These are phyloP conservation scores for Lactuca sativa DNA, from an alignment of 129 eudicot genomes.

Conservation along the genomic window DNA sequence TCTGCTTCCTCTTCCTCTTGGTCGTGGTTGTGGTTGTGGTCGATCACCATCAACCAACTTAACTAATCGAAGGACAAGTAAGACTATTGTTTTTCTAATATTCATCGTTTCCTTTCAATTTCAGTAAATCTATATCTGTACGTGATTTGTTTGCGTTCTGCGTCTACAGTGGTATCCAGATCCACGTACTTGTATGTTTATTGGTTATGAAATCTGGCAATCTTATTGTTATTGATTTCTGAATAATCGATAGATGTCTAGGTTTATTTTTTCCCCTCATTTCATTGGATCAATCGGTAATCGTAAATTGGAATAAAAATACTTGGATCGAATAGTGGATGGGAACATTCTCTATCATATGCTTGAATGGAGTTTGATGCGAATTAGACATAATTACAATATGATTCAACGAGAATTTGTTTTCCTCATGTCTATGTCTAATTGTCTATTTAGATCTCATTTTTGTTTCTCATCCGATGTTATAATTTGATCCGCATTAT, in stretches of 20 bases:
- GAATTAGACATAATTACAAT: background rate
- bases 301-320: background rate
- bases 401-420: background rate
- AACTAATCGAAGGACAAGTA: constrained; percentile 26
- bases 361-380: constrained; percentile 14
- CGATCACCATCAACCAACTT: constrained; percentile 6
- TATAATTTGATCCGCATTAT: constrained; percentile 11
- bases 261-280: background rate
- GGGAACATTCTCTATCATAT: background rate
- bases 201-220: background rate
- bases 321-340: constrained; percentile 20
- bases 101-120: constrained; percentile 7
- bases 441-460: constrained; percentile 7
- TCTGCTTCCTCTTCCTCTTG: background rate
- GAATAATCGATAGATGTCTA: constrained; percentile 10
- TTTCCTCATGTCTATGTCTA: constrained; percentile 3
- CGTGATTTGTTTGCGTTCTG: constrained; percentile 2
- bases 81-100: constrained; percentile 4
- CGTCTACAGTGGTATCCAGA: constrained; percentile 7
- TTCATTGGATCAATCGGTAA: constrained; percentile 14
- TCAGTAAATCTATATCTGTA: background rate
- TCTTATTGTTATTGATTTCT: background rate
- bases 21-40: background rate
- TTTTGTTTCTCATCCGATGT: constrained; percentile 4
- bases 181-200: constrained; percentile 9